Conservation (phyloP, 1,139 yeast species). For the Kluyveromyces sp. region DNA sequence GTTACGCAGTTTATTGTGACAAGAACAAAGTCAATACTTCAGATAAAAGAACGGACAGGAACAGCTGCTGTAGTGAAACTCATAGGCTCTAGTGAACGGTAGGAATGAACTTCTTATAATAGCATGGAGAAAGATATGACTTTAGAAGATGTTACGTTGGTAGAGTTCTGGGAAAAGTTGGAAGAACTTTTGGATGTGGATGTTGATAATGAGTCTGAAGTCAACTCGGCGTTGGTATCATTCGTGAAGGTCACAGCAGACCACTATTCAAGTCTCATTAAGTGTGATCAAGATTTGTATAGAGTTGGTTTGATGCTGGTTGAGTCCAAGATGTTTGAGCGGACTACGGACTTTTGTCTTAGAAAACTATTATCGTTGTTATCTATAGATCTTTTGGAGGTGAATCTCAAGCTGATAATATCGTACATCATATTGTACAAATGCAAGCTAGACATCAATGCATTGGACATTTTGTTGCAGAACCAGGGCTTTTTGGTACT, state of each 20-base stretch:
- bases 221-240: slow-evolving; percentile 31
- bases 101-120: not conserved
- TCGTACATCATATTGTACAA: slow-evolving; percentile 47
- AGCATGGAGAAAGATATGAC: not conserved
- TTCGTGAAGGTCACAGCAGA: slow-evolving; percentile 33
- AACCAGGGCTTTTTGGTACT: slow-evolving; percentile 44
- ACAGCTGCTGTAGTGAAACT: not conserved
- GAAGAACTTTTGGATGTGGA: slow-evolving; percentile 21
- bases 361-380: slow-evolving; percentile 42
- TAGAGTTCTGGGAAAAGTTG: slow-evolving; percentile 31
- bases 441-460: slow-evolving; percentile 38
- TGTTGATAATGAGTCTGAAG: slow-evolving; percentile 16
- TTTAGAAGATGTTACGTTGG: slow-evolving; percentile 13
- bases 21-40: not conserved
- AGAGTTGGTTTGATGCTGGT: slow-evolving; percentile 33
- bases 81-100: not conserved
- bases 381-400: slow-evolving; percentile 34
- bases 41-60: not conserved
- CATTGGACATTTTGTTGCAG: slow-evolving; percentile 42
- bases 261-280: slow-evolving; percentile 29
- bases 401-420: slow-evolving; percentile 38
- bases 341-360: slow-evolving; percentile 37
- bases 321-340: slow-evolving; percentile 33
- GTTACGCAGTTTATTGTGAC: not conserved
- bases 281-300: slow-evolving; percentile 33